These are phyloP conservation scores for Thalia dealbata DNA, from an alignment of 176 grass and related monocot genomes.

Conservation along the genomic window DNA sequence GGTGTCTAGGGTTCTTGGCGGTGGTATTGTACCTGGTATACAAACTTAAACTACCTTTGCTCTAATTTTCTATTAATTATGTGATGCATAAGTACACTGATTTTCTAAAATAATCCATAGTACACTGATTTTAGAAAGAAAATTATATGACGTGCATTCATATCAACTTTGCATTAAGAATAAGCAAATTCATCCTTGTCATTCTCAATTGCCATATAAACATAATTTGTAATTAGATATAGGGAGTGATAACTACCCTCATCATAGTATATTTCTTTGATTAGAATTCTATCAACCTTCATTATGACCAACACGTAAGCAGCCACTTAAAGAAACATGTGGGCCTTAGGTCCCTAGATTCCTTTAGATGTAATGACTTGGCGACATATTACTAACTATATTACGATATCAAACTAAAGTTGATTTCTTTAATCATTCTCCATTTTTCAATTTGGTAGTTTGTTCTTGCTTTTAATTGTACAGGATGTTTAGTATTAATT, in stretches of 20 bases:
- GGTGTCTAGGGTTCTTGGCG: conserved; percentile 71
- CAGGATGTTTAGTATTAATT: conserved; percentile 89
- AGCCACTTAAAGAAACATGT: background rate
- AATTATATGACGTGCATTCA: background rate
- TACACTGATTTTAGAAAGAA: background rate
- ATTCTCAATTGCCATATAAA: too few relatives aligned
- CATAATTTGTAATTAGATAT: background rate
- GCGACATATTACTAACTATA: background rate
- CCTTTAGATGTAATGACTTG: too few relatives aligned
- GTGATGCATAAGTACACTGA: background rate
- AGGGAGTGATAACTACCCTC: background rate
- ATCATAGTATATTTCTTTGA: background rate
- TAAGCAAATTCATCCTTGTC: too few relatives aligned
- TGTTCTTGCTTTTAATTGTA: conserved; percentile 26
- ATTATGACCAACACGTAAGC: background rate
- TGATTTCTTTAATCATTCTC: background rate
- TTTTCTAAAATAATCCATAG: background rate
- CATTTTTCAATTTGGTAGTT: conserved; percentile 18
- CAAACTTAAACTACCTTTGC: background rate
- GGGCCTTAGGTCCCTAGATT: background rate
- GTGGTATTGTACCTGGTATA: conserved; percentile 87
- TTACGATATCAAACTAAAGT: background rate
- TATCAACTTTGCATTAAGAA: background rate
- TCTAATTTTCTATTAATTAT: background rate
- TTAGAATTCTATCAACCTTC: background rate